Percentiles rank a stretch among this genome's conserved stretches.
phyloP scores from a whole-genome alignment of 441 rosid species.

The Croton laevigatus region DNA sequence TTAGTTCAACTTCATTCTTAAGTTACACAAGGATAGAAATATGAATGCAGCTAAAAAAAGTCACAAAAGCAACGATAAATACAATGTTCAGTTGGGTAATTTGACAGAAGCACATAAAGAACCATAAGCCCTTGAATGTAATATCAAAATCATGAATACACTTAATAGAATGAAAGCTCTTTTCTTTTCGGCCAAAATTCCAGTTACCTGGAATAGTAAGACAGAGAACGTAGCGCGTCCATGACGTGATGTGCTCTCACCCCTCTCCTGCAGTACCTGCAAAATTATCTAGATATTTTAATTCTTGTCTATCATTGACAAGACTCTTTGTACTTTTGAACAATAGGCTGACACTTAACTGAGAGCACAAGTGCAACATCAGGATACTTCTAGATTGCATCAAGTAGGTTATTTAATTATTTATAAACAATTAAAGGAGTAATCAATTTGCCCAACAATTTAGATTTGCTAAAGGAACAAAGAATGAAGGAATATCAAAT shows the following conservation, averaged over 20 bases:
- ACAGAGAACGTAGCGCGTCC: slow-evolving; percentile 99
- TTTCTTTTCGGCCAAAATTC: slow-evolving; percentile 7
- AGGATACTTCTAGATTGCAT: slow-evolving; percentile 3
- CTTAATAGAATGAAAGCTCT: background rate
- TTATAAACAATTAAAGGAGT: slow-evolving; percentile 9
- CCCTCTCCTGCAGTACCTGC: slow-evolving; percentile 98
- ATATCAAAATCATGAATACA: slow-evolving; percentile 11
- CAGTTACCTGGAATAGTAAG: slow-evolving; percentile 86
- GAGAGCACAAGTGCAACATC: background rate
- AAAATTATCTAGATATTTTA: slow-evolving; percentile 27
- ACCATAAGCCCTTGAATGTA: slow-evolving; percentile 9
- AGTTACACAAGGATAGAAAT: background rate
- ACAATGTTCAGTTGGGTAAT: slow-evolving; percentile 8
- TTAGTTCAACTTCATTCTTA: slow-evolving; percentile 1
- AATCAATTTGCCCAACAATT: background rate
- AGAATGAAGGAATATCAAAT: background rate
- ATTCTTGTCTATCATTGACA: slow-evolving; percentile 17
- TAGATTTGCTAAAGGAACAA: background rate
- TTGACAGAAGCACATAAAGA: slow-evolving; percentile 21
- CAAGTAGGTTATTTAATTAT: slow-evolving; percentile 7
- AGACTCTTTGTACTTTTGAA: slow-evolving; percentile 13
- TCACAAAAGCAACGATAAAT: slow-evolving; percentile 12
- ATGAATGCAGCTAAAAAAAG: background rate
- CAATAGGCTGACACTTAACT: slow-evolving; percentile 2
- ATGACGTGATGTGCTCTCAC: slow-evolving; percentile 99